Evolutionary conservation across 1,139 yeast species (phyloP), one percentile per base, ranked within the genome.

Genomic region (Chernovozyma aurita): DNA sequence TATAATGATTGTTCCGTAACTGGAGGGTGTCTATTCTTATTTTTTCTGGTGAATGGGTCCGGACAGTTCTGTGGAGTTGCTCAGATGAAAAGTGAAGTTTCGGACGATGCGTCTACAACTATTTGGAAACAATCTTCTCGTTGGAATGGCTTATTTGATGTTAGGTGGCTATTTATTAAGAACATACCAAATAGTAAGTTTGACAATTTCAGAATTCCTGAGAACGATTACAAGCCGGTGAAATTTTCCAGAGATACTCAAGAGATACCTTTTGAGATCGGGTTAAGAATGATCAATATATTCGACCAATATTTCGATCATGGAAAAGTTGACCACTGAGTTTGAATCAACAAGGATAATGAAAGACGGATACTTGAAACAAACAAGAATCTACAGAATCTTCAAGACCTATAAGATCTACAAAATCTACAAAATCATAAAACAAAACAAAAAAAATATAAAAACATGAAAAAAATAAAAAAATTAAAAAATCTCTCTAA

Each of bases 1-100:
- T 41, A 31, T 42, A 12, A 38, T 37, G 32, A 55, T 43, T 25
- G 49, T 42, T 14, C 45, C 52, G 35, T 12, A 14, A 37, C 34
- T n/a, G 46, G 46, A 4, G 66, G 63, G 1, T 59, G 57, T 24
- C 53, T 78, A 1, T 73, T 65, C 42, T 51, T 78, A 15, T 68
- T 78, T 43, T 78, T 76, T 48, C 78, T 78, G 53, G 82, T 77
- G 3, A 78, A 78, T 48, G 69, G 73, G 1, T 74, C 80, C 20
- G 80, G 83, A 0, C 69, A 65, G 43, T 78, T 78, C 47, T 76
- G 82, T 52, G 85, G 83, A 0, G 65, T 78, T n/a, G 80, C 80
- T 2, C 75, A 72, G 47, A 76, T 78, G 82, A 56, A 52, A 4
- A 56, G 64, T 8, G 52, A 54, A 22, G 49, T 76, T 17, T 67